phyloP scores from a whole-genome alignment of 495 filamentous ascomycete species.

The Pseudoneurospora amorphoporcata region DNA sequence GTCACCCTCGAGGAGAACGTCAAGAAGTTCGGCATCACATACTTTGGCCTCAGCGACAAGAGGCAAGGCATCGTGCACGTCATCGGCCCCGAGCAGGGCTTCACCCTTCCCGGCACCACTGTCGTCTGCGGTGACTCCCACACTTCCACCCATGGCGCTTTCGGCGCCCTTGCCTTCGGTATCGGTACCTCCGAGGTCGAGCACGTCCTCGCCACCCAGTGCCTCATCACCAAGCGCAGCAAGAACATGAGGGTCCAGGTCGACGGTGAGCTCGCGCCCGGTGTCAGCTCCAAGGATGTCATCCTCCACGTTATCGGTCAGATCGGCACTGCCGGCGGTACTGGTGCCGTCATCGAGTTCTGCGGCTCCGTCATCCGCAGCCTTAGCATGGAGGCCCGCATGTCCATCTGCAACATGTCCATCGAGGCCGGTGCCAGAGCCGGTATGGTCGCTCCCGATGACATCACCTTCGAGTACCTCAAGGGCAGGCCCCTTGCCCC shows the following conservation, averaged over 20 bases:
- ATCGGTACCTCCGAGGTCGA: constrained; percentile 98
- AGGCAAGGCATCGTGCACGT: constrained; percentile 97
- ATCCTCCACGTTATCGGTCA: constrained; percentile 88
- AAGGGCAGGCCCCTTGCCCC: constrained; percentile 83
- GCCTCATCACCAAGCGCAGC: constrained; percentile 82
- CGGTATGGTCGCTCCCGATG: constrained; percentile 92
- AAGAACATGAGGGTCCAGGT: constrained; percentile 99
- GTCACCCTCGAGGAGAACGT: constrained; percentile 95
- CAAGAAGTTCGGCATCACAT: constrained; percentile 90
- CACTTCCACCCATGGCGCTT: constrained; percentile 95
- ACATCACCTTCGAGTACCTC: constrained; percentile 90
- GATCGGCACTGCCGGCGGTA: constrained; percentile 93
- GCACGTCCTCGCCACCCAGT: constrained; percentile 95
- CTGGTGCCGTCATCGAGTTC: constrained; percentile 91
- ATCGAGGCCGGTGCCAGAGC: constrained; percentile 94
- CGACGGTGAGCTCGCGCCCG: constrained; percentile 79
- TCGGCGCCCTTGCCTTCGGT: constrained; percentile 90
- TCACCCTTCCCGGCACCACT: constrained; percentile 94
- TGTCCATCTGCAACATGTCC: constrained; percentile 99
- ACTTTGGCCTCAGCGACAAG: constrained; percentile 94
- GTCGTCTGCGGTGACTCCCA: constrained; percentile 97
- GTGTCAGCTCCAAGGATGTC: constrained; percentile 94
- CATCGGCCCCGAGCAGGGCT: constrained; percentile 98
- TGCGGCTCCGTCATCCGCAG: constrained; percentile 83
- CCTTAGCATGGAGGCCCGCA: constrained; percentile 93